phyloP scores from a whole-genome alignment of 176 grass and related monocot genomes.

The Oryza glaberrima region DNA sequence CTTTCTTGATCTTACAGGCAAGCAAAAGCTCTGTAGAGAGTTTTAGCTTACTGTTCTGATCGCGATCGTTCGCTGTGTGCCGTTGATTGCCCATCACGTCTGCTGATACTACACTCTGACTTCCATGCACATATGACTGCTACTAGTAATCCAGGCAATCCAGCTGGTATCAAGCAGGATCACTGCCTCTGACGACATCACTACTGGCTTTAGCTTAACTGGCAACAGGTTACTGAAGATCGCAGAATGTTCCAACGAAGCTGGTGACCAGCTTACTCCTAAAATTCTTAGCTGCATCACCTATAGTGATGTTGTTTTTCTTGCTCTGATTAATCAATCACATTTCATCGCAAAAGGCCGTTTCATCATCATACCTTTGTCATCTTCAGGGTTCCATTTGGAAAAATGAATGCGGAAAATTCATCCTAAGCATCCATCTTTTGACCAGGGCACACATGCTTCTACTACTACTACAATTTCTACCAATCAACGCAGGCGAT shows the following conservation, averaged over 20 bases:
- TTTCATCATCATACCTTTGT: no score
- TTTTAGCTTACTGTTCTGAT: no score
- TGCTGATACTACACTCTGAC: neutral
- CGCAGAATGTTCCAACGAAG: neutral
- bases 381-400: neutral
- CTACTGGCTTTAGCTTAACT: no score
- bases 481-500: neutral
- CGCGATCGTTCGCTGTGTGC: neutral
- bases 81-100: neutral
- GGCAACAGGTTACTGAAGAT: no score
- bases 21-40: no score
- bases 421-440: neutral
- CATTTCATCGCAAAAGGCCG: no score
- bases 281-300: no score
- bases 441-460: conserved; percentile 11
- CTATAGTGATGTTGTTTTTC: no score
- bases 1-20: neutral
- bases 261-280: neutral
- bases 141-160: neutral
- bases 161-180: no score
- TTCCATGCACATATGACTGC: neutral
- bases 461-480: neutral
- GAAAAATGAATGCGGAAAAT: neutral
- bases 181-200: no score
- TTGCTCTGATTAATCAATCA: no score